Conservation (phyloP, 2,329 filamentous ascomycete genomes). For the Botrytis elliptica region DNA sequence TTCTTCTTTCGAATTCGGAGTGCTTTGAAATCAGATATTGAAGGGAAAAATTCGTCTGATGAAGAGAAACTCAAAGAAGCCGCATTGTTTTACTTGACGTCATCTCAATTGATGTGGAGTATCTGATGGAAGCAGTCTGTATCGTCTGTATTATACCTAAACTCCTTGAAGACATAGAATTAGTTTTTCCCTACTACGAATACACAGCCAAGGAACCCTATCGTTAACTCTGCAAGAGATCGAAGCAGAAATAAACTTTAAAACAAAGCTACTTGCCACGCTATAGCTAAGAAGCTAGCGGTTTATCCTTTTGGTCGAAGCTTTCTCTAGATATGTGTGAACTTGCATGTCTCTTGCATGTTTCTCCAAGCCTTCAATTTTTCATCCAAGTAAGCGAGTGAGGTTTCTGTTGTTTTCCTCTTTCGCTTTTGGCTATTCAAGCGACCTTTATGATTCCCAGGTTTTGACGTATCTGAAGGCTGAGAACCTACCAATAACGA, state of each 20-base stretch:
- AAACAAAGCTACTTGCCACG: neutral
- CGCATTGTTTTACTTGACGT: neutral
- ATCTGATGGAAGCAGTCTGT: neutral
- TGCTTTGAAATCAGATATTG: neutral
- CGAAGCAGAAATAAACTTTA: neutral
- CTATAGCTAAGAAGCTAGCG: neutral
- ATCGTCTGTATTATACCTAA: neutral
- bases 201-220: neutral
- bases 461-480: too few species aligned
- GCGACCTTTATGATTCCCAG: neutral
- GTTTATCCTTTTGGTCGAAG: too few species aligned
- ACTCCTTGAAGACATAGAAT: neutral
- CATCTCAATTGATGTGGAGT: neutral
- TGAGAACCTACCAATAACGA: too few species aligned
- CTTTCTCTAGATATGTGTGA: too few species aligned
- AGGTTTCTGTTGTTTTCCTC: neutral
- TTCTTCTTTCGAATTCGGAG: neutral
- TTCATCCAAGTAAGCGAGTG: too few species aligned
- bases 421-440: neutral
- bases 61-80: neutral
- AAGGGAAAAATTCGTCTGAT: neutral
- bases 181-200: neutral
- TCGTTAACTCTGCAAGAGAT: neutral
- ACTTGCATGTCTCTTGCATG: too few species aligned
- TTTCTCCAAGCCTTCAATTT: too few species aligned